Evolutionary conservation across 2,329 filamentous ascomycete species (phyloP).

Genomic region (Lachnellula hyalina): DNA sequence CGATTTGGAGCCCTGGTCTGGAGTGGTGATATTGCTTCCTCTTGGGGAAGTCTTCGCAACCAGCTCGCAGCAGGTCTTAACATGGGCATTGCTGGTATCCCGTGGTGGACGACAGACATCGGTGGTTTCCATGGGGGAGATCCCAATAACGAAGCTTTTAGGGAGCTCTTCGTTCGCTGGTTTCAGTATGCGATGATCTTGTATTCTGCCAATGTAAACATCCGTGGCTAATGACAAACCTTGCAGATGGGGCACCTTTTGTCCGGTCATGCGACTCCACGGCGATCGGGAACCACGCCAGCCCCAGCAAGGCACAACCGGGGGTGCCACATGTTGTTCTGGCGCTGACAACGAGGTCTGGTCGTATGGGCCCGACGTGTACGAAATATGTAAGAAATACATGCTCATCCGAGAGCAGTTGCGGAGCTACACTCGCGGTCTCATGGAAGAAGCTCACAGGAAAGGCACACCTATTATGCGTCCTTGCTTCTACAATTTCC

Average conservation of each 20-base stretch:
- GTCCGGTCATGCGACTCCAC: conserved; percentile 62
- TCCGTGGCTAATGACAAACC: too few species aligned
- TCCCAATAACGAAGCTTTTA: conserved; percentile 48
- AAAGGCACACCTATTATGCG: conserved; percentile 57
- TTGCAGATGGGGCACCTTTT: conserved; percentile 53
- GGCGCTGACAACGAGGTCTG: conserved; percentile 60
- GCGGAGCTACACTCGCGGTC: conserved; percentile 48
- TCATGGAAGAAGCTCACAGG: conserved; percentile 57
- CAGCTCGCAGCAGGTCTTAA: conserved; percentile 60
- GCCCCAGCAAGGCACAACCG: conserved; percentile 30
- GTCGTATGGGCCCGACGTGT: conserved; percentile 58
- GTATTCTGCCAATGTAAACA: too few species aligned
- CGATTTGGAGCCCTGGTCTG: conserved; percentile 61
- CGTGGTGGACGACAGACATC: conserved; percentile 68
- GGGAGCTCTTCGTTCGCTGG: conserved; percentile 61
- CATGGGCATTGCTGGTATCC: conserved; percentile 58
- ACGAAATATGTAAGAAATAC: conserved; percentile 55
- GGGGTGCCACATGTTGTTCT: conserved; percentile 18
- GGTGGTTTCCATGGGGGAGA: conserved; percentile 65
- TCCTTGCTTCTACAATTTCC: conserved; percentile 60
- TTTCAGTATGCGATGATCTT: conserved; percentile 42
- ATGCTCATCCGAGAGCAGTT: conserved; percentile 53
- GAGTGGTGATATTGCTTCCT: conserved; percentile 62
- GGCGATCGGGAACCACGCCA: conserved; percentile 59
- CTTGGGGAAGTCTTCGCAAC: conserved; percentile 53